Conservation (phyloP, 768 basidiomycete genomes). For the Suillus lakei region DNA sequence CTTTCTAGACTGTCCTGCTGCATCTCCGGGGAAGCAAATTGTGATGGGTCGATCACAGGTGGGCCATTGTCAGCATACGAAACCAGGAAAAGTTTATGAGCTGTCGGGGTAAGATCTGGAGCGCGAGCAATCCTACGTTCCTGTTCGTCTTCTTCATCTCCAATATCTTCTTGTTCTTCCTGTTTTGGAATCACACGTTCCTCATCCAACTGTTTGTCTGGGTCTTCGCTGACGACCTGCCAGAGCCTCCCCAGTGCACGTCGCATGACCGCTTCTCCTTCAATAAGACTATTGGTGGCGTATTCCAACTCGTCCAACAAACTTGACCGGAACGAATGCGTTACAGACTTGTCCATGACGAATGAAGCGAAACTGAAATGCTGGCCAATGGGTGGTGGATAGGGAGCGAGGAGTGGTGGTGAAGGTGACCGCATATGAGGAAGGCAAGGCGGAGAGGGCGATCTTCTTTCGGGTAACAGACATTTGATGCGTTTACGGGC, state of each 20-base stretch:
- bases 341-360: constrained; percentile 84
- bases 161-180: constrained; percentile 67
- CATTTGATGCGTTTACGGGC: constrained; percentile 80
- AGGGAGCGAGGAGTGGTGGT: constrained; percentile 79
- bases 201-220: constrained; percentile 42
- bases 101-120: constrained; percentile 67
- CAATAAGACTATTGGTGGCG: constrained; percentile 82
- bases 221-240: constrained; percentile 80
- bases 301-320: constrained; percentile 81
- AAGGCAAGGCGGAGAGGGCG: constrained; percentile 72
- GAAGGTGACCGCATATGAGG: constrained; percentile 81
- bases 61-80: constrained; percentile 51
- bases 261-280: constrained; percentile 76
- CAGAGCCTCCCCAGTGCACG: constrained; percentile 79
- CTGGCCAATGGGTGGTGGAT: constrained; percentile 66
- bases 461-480: constrained; percentile 66
- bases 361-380: constrained; percentile 83
- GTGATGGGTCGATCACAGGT: constrained; percentile 59
- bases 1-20: constrained; percentile 77
- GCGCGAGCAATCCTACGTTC: constrained; percentile 57
- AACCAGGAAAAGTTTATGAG: constrained; percentile 70
- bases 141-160: constrained; percentile 38
- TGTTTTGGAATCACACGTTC: constrained; percentile 65
- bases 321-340: constrained; percentile 81
- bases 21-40: constrained; percentile 66